A percentile compares a stretch with the other conserved stretches of the same genome.
These are phyloP conservation scores for Pichia heedii DNA, from an alignment of 805 yeast species.

Conservation along the genomic window DNA sequence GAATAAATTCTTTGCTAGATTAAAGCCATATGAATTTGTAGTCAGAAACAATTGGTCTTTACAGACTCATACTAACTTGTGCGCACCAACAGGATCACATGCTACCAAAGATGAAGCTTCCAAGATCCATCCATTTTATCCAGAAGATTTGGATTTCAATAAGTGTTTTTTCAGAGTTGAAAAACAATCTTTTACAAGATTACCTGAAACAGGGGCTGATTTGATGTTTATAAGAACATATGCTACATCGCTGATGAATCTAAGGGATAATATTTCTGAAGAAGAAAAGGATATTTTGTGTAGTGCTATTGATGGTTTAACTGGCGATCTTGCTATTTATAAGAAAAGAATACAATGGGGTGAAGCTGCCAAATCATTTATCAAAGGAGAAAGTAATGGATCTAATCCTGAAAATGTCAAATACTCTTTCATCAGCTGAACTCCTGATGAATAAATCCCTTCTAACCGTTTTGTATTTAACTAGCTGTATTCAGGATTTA, in stretches of 20 bases:
- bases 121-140: slow-evolving; percentile 27
- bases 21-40: slow-evolving; percentile 46
- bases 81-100: slow-evolving; percentile 38
- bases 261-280: slow-evolving; percentile 30
- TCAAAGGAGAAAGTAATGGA: slow-evolving; percentile 32
- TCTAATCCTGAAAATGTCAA: slow-evolving; percentile 18
- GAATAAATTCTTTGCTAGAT: slow-evolving; percentile 54
- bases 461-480: too few relatives aligned
- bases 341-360: slow-evolving; percentile 66
- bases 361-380: slow-evolving; percentile 42
- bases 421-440: slow-evolving; percentile 12
- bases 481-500: too few relatives aligned
- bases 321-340: slow-evolving; percentile 49
- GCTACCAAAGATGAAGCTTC: slow-evolving; percentile 27
- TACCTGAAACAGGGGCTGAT: slow-evolving; percentile 39
- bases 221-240: slow-evolving; percentile 51
- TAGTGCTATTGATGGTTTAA: slow-evolving; percentile 58
- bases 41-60: slow-evolving; percentile 64
- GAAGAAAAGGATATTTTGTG: slow-evolving; percentile 39
- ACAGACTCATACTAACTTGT: slow-evolving; percentile 49
- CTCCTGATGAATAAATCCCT: too few relatives aligned
- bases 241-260: slow-evolving; percentile 39
- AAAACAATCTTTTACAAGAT: slow-evolving; percentile 46
- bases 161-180: slow-evolving; percentile 51
- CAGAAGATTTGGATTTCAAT: slow-evolving; percentile 32